Evolutionary conservation across 1,139 yeast genomes (phyloP).

Genomic region (Magnusiomyces fungicola): DNA sequence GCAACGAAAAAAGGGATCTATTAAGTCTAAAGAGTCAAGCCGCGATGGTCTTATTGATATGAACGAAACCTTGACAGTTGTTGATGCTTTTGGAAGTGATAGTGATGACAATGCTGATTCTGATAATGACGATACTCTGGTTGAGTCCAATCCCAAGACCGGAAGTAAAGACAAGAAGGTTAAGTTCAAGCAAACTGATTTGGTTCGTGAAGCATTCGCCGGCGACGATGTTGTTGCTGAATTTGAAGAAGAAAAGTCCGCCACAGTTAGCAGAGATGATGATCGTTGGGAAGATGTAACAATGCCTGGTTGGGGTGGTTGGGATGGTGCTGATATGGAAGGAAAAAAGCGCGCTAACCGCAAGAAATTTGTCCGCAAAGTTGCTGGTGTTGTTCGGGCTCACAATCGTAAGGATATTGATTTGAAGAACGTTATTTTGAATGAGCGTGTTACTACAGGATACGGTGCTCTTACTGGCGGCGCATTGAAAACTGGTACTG

Average conservation of each 20-base stretch:
- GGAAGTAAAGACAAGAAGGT: constrained; percentile 22
- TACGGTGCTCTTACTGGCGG: not conserved
- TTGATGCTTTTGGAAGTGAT: constrained; percentile 31
- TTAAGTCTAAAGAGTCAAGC: constrained; percentile 29
- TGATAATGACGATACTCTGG: constrained; percentile 29
- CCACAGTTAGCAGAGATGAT: constrained; percentile 68
- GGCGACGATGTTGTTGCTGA: constrained; percentile 86
- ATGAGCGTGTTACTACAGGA: constrained; percentile 70
- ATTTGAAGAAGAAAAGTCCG: constrained; percentile 65
- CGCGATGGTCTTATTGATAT: constrained; percentile 44
- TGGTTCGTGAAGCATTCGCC: constrained; percentile 88
- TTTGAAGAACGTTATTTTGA: constrained; percentile 74
- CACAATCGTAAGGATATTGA: constrained; percentile 73
- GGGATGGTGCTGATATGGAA: constrained; percentile 39
- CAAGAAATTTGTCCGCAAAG: constrained; percentile 52
- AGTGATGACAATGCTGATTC: constrained; percentile 27
- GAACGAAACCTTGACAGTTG: constrained; percentile 36
- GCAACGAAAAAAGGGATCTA: constrained; percentile 21
- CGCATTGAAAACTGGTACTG: constrained; percentile 47
- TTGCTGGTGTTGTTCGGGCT: constrained; percentile 61
- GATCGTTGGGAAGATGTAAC: constrained; percentile 81
- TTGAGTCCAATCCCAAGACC: constrained; percentile 17
- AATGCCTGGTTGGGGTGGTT: constrained; percentile 80
- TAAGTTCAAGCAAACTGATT: constrained; percentile 70
- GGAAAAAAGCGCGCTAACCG: constrained; percentile 21